A percentile compares a stretch with the other conserved stretches of the same genome.
Conservation (phyloP, 1,284 basidiomycete genomes). For the Singerocomus rubriflavus region DNA sequence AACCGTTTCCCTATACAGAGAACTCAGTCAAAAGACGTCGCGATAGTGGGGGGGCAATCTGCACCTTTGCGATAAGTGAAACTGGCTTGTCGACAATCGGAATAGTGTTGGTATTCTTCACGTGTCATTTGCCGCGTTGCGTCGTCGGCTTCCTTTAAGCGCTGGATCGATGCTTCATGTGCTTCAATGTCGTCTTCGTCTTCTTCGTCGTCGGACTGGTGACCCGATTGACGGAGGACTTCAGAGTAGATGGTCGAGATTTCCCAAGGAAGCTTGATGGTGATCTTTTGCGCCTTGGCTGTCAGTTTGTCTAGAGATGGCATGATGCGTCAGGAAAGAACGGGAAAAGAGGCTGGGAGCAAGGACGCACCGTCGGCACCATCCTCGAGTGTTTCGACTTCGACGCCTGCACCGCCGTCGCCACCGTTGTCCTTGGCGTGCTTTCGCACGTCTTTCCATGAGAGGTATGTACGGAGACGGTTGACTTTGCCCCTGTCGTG, state of each 20-base stretch:
- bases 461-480: constrained; percentile 89
- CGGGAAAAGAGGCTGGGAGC: not conserved
- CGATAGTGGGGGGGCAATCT: no score
- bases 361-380: constrained; percentile 61
- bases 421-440: constrained; percentile 88
- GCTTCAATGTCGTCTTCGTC: constrained; percentile 97
- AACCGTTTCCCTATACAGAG: constrained; percentile 78
- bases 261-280: constrained; percentile 97
- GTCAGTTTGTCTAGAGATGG: constrained; percentile 67
- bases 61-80: constrained; percentile 95
- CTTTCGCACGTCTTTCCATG: constrained; percentile 97
- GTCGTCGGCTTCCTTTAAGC: constrained; percentile 92
- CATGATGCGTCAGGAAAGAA: not conserved
- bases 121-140: constrained; percentile 94
- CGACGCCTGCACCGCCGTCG: constrained; percentile 74
- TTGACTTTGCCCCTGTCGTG: constrained; percentile 96
- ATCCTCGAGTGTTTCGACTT: constrained; percentile 76
- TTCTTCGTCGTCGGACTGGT: constrained; percentile 88
- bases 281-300: constrained; percentile 87
- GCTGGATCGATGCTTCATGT: constrained; percentile 88
- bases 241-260: constrained; percentile 89
- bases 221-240: constrained; percentile 65
- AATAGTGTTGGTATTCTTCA: constrained; percentile 97
- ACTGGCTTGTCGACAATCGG: constrained; percentile 94
- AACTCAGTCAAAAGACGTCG: not conserved